Evolutionary conservation across 441 rosid species (phyloP).

Genomic region (Cnidoscolus chayamansa): DNA sequence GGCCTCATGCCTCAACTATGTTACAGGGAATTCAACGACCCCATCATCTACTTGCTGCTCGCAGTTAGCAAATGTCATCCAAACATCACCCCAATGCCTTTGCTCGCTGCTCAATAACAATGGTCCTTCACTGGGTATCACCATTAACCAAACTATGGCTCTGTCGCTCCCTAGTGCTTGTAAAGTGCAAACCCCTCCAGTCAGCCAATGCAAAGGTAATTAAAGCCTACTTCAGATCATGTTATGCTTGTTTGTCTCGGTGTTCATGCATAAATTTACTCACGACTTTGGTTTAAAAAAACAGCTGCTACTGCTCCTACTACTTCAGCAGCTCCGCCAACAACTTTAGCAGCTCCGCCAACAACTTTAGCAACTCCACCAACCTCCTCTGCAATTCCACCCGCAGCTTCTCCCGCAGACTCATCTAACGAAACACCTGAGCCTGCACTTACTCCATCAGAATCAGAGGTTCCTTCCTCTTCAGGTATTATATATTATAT

Average conservation of each 20-base stretch:
- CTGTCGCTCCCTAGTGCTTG: conserved; percentile 48
- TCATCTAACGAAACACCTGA: conserved; percentile 31
- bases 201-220: conserved; percentile 45
- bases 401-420: conserved; percentile 23
- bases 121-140: conserved; percentile 29
- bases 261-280: not conserved
- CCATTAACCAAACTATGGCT: conserved; percentile 49
- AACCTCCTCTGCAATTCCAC: not conserved
- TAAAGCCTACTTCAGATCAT: not conserved
- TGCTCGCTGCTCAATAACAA: conserved; percentile 36
- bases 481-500: conserved; percentile 11
- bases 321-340: conserved; percentile 27
- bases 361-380: conserved; percentile 31
- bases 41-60: conserved; percentile 49
- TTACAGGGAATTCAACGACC: conserved; percentile 42
- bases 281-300: not conserved
- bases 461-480: conserved; percentile 29
- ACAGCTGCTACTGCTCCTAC: conserved; percentile 29
- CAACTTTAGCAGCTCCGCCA: conserved; percentile 27
- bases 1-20: conserved; percentile 41
- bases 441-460: conserved; percentile 27
- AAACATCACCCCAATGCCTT: conserved; percentile 45
- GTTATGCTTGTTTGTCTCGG: not conserved
- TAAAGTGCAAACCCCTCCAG: conserved; percentile 42
- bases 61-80: conserved; percentile 37